A percentile compares a stretch with the other conserved stretches of the same genome.
Evolutionary conservation across 768 basidiomycete genomes (phyloP).

Genomic region (Pleurotus eryngii): DNA sequence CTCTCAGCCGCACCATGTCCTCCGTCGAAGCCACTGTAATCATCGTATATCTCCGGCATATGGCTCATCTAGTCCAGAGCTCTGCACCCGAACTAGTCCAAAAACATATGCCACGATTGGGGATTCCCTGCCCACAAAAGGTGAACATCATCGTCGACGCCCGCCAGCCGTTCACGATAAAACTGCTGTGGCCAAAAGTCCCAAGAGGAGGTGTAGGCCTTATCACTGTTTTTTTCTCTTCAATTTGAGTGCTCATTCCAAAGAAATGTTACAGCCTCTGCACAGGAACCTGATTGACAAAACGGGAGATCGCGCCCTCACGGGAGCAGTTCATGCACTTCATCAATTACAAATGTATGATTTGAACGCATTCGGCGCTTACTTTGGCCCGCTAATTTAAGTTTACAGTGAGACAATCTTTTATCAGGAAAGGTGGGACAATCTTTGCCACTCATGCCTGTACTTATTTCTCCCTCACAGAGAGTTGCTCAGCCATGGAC

Average conservation of each 20-base stretch:
- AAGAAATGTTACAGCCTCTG: neutral
- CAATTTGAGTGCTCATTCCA: neutral
- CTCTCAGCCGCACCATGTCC: too few relatives aligned
- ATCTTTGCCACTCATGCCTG: neutral
- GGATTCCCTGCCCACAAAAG: conserved; percentile 36
- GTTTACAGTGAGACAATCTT: neutral
- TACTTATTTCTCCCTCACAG: neutral
- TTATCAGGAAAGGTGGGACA: neutral
- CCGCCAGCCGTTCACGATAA: neutral
- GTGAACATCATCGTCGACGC: conserved; percentile 20
- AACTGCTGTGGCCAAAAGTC: neutral
- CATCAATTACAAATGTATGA: neutral
- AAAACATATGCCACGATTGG: conserved; percentile 32
- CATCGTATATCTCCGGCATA: too few relatives aligned
- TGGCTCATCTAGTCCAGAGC: too few relatives aligned
- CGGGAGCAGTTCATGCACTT: neutral
- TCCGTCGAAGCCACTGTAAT: too few relatives aligned
- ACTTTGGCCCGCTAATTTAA: too few relatives aligned
- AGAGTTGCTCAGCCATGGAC: neutral
- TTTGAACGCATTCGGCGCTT: neutral
- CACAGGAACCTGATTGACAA: neutral
- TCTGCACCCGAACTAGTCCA: neutral
- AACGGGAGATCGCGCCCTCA: neutral
- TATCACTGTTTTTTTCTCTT: neutral
- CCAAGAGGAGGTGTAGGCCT: neutral